Conservation (phyloP, 257 asterid species). For the Gardenia jasminoides region DNA sequence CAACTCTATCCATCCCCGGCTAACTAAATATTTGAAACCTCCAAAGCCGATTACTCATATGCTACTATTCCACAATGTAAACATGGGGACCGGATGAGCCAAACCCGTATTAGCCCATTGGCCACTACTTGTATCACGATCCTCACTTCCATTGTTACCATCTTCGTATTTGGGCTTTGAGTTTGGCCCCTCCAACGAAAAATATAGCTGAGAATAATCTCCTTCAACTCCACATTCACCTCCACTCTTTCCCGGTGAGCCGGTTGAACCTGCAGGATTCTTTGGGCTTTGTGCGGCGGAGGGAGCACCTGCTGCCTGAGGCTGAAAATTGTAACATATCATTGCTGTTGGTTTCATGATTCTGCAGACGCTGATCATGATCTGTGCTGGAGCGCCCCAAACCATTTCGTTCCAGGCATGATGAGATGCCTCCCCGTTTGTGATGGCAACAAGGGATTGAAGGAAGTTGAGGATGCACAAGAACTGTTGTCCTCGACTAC, state of each 20-base stretch:
- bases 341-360: neutral
- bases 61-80: conserved; percentile 56
- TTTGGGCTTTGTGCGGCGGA: conserved; percentile 28
- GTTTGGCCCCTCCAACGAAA: conserved; percentile 29
- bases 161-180: conserved; percentile 29
- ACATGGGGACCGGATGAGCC: conserved; percentile 51
- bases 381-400: conserved; percentile 36
- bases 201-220: conserved; percentile 33
- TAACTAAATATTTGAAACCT: too few relatives aligned
- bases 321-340: conserved; percentile 12
- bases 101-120: conserved; percentile 29
- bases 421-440: conserved; percentile 33
- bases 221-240: conserved; percentile 33
- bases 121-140: conserved; percentile 18
- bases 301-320: conserved; percentile 16
- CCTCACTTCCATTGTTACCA: conserved; percentile 22
- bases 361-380: conserved; percentile 12
- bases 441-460: conserved; percentile 34
- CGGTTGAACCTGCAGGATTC: neutral
- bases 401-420: conserved; percentile 42
- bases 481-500: conserved; percentile 41
- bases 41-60: too few relatives aligned
- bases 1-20: too few relatives aligned
- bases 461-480: conserved; percentile 53
- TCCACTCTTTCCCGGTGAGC: too few relatives aligned